phyloP scores from a whole-genome alignment of 805 yeast genomes.

The Candida wancherniae region DNA sequence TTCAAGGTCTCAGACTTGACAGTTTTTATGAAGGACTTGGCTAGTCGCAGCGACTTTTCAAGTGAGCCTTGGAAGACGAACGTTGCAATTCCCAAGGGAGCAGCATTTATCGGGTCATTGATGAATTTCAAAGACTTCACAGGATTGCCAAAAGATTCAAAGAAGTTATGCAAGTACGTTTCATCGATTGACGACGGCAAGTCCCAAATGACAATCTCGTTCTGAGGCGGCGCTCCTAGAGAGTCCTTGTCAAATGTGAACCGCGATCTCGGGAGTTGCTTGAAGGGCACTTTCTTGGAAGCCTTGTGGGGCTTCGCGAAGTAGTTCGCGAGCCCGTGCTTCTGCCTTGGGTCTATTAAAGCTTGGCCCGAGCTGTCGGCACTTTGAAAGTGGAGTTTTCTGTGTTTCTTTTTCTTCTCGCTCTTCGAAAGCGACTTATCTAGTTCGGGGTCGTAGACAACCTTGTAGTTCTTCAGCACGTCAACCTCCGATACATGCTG shows the following conservation, averaged over 20 bases:
- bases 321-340: slow-evolving; percentile 20
- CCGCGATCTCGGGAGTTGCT: slow-evolving; percentile 39
- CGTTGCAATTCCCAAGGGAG: slow-evolving; percentile 68
- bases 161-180: slow-evolving; percentile 42
- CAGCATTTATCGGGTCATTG: slow-evolving; percentile 70
- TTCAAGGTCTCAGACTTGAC: slow-evolving; percentile 28
- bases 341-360: slow-evolving; percentile 40
- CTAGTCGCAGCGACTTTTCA: slow-evolving; percentile 40
- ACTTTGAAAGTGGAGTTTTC: slow-evolving; percentile 39
- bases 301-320: slow-evolving; percentile 35
- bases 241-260: slow-evolving; percentile 64
- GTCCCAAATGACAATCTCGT: slow-evolving; percentile 67
- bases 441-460: slow-evolving; percentile 47
- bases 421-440: slow-evolving; percentile 30
- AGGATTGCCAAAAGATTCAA: slow-evolving; percentile 56
- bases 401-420: slow-evolving; percentile 27
- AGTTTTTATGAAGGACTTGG: slow-evolving; percentile 26
- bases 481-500: slow-evolving; percentile 9
- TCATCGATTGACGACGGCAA: slow-evolving; percentile 52
- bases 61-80: slow-evolving; percentile 55
- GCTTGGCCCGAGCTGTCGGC: slow-evolving; percentile 17
- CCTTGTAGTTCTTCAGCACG: slow-evolving; percentile 33
- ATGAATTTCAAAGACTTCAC: slow-evolving; percentile 55
- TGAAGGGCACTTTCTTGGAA: slow-evolving; percentile 39
- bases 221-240: slow-evolving; percentile 67